Evolutionary conservation across 176 grass and related monocot species (phyloP).

Genomic region (Carex pumila): DNA sequence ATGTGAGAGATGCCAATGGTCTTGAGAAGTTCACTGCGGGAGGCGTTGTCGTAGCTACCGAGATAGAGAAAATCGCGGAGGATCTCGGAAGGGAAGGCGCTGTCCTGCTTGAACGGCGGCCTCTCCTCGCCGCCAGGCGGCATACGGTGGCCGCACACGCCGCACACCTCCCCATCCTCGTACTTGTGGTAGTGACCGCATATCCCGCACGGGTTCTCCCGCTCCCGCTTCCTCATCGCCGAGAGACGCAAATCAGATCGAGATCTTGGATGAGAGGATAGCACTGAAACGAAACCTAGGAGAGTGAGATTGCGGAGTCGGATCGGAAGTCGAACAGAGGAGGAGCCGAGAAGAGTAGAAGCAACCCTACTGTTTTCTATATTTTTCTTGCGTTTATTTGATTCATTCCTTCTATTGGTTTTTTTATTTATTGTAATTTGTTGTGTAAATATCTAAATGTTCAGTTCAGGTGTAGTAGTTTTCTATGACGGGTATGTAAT

Average conservation of each 20-base stretch:
- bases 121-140: conserved; percentile 1
- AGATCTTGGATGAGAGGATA: background rate
- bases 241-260: background rate
- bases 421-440: background rate
- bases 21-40: conserved; percentile 56
- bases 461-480: background rate
- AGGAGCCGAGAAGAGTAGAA: background rate
- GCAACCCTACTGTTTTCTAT: background rate
- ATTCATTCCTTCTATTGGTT: background rate
- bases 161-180: conserved; percentile 86
- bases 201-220: conserved; percentile 91
- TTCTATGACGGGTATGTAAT: background rate
- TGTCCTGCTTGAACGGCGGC: conserved; percentile 24
- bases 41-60: conserved; percentile 88
- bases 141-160: conserved; percentile 73
- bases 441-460: background rate
- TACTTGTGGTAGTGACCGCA: conserved; percentile 96
- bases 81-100: conserved; percentile 75
- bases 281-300: background rate
- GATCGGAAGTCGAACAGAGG: background rate
- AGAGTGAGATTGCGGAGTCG: background rate
- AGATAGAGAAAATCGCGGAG: conserved; percentile 81
- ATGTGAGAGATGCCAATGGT: conserved; percentile 57
- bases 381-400: background rate
- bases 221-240: conserved; percentile 85